Conservation (phyloP, 441 rosid species). For the Biscutella laevigata region DNA sequence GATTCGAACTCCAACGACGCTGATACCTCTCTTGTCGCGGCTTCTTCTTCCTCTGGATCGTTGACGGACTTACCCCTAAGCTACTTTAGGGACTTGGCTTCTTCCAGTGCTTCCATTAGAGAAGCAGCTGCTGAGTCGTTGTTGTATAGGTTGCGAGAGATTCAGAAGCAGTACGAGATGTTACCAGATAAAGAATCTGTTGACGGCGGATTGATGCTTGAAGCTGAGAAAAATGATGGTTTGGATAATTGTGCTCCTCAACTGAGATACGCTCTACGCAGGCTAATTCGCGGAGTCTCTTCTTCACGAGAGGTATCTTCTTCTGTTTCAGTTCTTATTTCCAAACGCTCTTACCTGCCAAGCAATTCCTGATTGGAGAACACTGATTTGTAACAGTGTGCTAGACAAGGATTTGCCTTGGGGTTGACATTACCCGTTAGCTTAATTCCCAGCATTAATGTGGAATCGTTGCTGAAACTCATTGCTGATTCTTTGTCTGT, state of each 20-base stretch:
- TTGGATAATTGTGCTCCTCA: constrained; percentile 76
- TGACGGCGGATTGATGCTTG: constrained; percentile 54
- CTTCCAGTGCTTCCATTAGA: constrained; percentile 44
- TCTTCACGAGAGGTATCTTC: constrained; percentile 82
- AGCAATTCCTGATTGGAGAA: neutral
- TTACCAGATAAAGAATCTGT: constrained; percentile 41
- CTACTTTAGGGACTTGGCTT: constrained; percentile 68
- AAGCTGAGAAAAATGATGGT: constrained; percentile 86
- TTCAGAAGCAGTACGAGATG: constrained; percentile 60
- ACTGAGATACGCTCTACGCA: constrained; percentile 69
- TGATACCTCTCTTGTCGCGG: constrained; percentile 13
- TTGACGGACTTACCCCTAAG: constrained; percentile 63
- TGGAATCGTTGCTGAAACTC: constrained; percentile 68
- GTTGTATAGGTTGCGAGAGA: constrained; percentile 54
- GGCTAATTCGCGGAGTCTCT: constrained; percentile 88
- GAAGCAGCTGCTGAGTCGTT: constrained; percentile 57
- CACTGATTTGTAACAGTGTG: constrained; percentile 52
- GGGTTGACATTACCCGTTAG: constrained; percentile 60
- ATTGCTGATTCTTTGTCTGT: constrained; percentile 57
- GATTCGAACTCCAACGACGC: constrained; percentile 22
- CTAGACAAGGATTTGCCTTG: constrained; percentile 91
- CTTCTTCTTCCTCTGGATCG: constrained; percentile 32
- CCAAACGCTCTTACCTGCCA: neutral
- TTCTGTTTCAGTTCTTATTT: neutral
- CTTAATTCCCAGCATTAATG: constrained; percentile 44